Evolutionary conservation across 257 asterid genomes (phyloP).

Genomic region (Solanum etuberosum): DNA sequence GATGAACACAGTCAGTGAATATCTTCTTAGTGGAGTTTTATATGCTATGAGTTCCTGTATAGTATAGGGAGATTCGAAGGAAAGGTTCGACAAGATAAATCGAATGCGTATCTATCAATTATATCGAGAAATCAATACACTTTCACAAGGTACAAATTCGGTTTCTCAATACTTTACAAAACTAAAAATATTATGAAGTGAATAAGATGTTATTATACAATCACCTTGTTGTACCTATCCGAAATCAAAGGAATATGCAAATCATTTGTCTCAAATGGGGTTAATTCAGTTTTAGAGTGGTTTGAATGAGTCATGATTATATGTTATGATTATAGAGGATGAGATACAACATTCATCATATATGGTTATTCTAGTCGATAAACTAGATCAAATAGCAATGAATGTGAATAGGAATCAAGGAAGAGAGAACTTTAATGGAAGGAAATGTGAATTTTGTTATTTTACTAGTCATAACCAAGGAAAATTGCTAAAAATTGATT

Average conservation of each 20-base stretch:
- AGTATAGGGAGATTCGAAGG: neutral
- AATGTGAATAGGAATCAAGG: neutral
- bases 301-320: neutral
- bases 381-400: neutral
- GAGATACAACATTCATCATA: neutral
- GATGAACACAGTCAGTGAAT: neutral
- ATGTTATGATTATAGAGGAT: neutral
- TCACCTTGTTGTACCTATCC: neutral
- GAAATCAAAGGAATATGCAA: neutral
- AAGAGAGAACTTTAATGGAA: neutral
- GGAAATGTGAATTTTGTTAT: neutral
- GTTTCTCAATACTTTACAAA: neutral
- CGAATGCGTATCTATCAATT: neutral
- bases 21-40: neutral
- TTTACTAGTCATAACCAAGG: neutral
- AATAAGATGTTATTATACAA: neutral
- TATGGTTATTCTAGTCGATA: neutral
- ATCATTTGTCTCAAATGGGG: neutral
- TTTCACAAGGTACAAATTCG: neutral
- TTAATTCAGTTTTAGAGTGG: neutral
- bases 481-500: neutral
- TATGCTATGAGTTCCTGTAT: neutral
- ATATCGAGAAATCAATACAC: neutral
- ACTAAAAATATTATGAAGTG: neutral
- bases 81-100: neutral